phyloP scores from a whole-genome alignment of 441 rosid genomes.

The Pelargonium cotyledonis region DNA sequence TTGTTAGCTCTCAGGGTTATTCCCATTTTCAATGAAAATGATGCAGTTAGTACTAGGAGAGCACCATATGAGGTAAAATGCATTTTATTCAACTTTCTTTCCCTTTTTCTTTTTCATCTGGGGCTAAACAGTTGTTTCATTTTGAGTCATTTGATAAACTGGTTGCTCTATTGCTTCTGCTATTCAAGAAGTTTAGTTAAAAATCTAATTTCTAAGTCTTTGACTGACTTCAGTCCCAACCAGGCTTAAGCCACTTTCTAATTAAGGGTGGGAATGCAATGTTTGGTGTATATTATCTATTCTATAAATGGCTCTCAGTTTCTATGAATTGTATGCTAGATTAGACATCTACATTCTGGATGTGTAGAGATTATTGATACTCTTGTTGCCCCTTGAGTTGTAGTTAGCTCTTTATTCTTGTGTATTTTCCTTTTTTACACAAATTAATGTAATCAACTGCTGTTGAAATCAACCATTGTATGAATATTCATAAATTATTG shows the following conservation, averaged over 20 bases:
- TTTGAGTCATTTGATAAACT: neutral
- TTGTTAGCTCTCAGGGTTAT: conserved; percentile 35
- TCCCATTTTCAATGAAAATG: conserved; percentile 52
- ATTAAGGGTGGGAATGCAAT: neutral
- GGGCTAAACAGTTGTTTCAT: neutral
- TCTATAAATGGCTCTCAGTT: neutral
- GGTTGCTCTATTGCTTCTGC: neutral
- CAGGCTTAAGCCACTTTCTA: neutral
- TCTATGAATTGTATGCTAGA: neutral
- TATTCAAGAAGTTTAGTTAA: neutral
- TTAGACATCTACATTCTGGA: neutral
- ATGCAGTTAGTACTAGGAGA: conserved; percentile 45
- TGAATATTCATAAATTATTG: neutral
- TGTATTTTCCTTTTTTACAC: neutral
- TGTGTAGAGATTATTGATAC: neutral
- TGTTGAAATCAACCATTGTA: neutral
- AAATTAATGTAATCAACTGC: neutral
- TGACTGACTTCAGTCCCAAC: neutral
- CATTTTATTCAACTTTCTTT: neutral
- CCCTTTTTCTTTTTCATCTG: neutral
- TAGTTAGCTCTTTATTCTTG: neutral
- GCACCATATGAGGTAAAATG: conserved; percentile 41
- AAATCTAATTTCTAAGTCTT: neutral
- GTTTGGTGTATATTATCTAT: neutral
- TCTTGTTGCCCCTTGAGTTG: neutral